A percentile compares a stretch with the other conserved stretches of the same genome.
Evolutionary conservation across 225 moss, liverwort and hornwort genomes (phyloP).

Genomic region (Pseudoscleropodium purum): DNA sequence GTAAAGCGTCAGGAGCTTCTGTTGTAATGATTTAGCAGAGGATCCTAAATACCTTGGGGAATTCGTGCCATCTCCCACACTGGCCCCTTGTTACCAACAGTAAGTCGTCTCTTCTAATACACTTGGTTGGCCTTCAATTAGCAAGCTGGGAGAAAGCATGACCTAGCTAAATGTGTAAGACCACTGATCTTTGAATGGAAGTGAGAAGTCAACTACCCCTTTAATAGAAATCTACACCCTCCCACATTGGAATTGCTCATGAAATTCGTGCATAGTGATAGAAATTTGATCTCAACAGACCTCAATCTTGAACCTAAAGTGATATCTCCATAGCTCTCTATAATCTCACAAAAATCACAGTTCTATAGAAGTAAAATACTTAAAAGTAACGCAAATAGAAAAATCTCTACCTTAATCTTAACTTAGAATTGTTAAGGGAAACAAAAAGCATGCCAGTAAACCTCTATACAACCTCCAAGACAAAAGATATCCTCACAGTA

Average conservation of each 20-base stretch:
- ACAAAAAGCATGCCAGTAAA: background rate
- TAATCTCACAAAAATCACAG: background rate
- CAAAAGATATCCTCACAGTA: background rate
- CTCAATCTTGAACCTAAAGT: background rate
- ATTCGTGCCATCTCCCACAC: background rate
- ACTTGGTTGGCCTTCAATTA: background rate
- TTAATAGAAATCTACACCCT: background rate
- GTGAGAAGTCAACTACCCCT: background rate
- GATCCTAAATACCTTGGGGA: background rate
- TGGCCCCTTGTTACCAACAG: background rate
- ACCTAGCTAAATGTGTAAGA: background rate
- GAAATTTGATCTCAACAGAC: background rate
- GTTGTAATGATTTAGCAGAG: background rate
- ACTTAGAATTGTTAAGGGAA: background rate
- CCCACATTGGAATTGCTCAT: background rate
- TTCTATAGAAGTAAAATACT: background rate
- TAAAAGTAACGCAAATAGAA: background rate
- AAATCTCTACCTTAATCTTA: background rate
- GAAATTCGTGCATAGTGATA: background rate
- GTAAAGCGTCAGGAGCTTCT: background rate
- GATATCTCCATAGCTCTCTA: background rate
- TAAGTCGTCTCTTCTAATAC: background rate
- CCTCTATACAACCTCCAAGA: background rate
- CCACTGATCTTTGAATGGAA: background rate
- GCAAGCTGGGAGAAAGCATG: background rate